These are phyloP conservation scores for Rhodosporidiobolus sp. DNA, from an alignment of 768 basidiomycete genomes.

Conservation along the genomic window DNA sequence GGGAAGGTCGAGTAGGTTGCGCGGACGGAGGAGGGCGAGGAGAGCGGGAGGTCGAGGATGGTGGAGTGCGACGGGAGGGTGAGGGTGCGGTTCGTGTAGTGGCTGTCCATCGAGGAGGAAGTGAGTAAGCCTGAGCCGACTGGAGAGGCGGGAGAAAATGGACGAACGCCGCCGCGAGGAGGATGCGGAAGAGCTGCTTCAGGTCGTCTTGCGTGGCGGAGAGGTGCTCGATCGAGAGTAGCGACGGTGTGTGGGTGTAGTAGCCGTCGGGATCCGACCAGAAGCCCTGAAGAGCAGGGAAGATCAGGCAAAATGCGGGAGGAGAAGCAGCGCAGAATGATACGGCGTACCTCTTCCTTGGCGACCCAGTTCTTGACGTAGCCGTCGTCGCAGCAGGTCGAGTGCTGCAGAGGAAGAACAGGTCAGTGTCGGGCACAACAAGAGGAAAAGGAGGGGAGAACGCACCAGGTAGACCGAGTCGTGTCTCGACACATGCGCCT, in stretches of 20 bases:
- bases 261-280: slow-evolving; percentile 29
- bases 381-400: slow-evolving; percentile 29
- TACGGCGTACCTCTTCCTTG: slow-evolving; percentile 8
- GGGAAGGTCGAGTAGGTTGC: slow-evolving; percentile 22
- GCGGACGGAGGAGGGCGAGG: neutral
- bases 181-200: slow-evolving; percentile 1
- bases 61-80: slow-evolving; percentile 10
- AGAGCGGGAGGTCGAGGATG: slow-evolving; percentile 2
- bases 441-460: too few species aligned
- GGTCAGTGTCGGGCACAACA: neutral
- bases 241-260: slow-evolving; percentile 15
- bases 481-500: neutral
- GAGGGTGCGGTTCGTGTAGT: slow-evolving; percentile 27
- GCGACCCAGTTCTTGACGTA: slow-evolving; percentile 17
- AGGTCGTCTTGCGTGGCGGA: neutral
- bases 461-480: slow-evolving; percentile 13
- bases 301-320: neutral
- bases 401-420: neutral
- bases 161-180: slow-evolving; percentile 19
- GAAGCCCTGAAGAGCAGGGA: slow-evolving; percentile 16
- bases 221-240: slow-evolving; percentile 16
- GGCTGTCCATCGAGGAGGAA: neutral
- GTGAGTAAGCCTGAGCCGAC: too few species aligned
- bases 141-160: neutral
- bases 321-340: too few species aligned